phyloP scores from a whole-genome alignment of 257 asterid genomes.

The Jaltomata sinuosa region DNA sequence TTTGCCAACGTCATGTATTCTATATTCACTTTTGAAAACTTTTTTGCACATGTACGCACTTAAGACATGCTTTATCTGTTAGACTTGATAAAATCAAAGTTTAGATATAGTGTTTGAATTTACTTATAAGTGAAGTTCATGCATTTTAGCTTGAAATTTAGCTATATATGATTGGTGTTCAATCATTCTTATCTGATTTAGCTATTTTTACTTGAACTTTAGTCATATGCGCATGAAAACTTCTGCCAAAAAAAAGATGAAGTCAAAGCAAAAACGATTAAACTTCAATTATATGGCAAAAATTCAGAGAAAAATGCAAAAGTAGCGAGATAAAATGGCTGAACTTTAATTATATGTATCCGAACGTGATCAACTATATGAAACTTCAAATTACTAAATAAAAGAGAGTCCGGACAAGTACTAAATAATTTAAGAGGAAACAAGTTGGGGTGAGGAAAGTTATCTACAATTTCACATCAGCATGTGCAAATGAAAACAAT shows the following conservation, averaged over 20 bases:
- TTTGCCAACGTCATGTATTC: background rate
- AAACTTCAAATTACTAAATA: too few relatives aligned
- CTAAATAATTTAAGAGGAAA: background rate
- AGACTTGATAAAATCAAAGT: background rate
- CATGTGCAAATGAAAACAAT: constrained; percentile 3
- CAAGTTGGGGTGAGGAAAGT: background rate
- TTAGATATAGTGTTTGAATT: too few relatives aligned
- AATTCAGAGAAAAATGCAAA: too few relatives aligned
- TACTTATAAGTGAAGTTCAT: too few relatives aligned
- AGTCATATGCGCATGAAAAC: background rate
- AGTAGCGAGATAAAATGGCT: too few relatives aligned
- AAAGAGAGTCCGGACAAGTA: background rate
- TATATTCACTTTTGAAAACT: background rate
- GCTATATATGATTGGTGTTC: too few relatives aligned
- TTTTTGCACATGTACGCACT: background rate
- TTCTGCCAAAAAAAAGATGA: background rate
- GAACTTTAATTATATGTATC: too few relatives aligned
- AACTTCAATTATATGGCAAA: background rate
- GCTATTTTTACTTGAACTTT: background rate
- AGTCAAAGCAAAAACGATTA: background rate
- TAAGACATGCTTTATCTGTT: background rate
- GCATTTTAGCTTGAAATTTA: too few relatives aligned
- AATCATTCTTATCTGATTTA: too few relatives aligned
- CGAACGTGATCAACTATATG: too few relatives aligned
- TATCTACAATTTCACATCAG: background rate